Evolutionary conservation across 331 rosid species (phyloP).

Genomic region (Quercus tomentella): DNA sequence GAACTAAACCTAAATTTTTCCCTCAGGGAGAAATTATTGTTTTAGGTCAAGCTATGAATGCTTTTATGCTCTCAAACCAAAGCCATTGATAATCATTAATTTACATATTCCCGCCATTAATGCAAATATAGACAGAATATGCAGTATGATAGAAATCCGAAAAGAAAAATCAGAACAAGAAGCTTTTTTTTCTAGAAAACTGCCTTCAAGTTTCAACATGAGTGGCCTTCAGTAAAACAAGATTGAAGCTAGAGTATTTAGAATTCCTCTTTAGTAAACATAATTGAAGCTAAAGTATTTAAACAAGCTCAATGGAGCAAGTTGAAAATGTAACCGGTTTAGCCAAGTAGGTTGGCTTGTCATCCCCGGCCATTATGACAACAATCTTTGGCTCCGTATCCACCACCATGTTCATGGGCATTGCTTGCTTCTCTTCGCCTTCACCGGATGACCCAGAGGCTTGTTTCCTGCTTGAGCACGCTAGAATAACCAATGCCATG

Average conservation of each 20-base stretch:
- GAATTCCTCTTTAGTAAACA: background rate
- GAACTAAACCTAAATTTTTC: no score
- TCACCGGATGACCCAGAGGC: background rate
- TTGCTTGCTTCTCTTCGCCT: slow-evolving; percentile 16
- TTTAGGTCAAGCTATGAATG: no score
- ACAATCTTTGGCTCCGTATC: slow-evolving; percentile 17
- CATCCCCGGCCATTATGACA: background rate
- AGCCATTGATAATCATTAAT: background rate
- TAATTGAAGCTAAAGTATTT: background rate
- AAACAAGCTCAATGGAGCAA: slow-evolving; percentile 1
- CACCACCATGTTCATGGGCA: background rate
- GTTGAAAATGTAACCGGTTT: background rate
- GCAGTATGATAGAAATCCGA: background rate
- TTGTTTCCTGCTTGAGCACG: slow-evolving; percentile 35
- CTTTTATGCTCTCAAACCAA: no score
- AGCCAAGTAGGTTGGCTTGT: background rate
- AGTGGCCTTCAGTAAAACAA: background rate
- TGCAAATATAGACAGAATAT: background rate
- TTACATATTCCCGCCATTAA: slow-evolving; percentile 5
- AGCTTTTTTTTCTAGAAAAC: background rate
- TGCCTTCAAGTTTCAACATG: background rate
- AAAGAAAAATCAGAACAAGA: background rate
- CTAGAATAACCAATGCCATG: slow-evolving; percentile 41
- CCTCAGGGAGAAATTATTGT: no score
- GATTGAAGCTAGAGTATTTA: no score